Evolutionary conservation across 202 grass and related monocot genomes (phyloP).

Genomic region (Schoenoplectus triqueter): DNA sequence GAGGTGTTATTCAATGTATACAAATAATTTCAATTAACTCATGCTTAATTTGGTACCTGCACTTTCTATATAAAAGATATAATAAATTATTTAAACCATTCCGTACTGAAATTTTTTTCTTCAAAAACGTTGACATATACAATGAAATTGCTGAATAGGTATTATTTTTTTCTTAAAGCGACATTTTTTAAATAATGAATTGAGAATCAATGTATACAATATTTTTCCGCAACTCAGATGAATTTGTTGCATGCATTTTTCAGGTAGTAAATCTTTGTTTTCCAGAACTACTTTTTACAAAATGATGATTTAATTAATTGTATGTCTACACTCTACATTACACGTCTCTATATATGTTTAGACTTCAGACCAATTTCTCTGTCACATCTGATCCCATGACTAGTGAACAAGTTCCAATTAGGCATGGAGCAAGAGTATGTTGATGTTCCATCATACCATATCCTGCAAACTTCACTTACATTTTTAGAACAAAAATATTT

Average conservation of each 20-base stretch:
- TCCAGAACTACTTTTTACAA: neutral
- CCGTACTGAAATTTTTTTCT: neutral
- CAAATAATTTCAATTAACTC: neutral
- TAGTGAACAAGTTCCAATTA: conserved; percentile 3
- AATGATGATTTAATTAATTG: too few species aligned
- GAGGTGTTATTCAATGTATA: neutral
- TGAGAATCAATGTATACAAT: neutral
- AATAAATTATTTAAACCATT: neutral
- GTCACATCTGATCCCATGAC: neutral
- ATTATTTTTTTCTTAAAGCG: too few species aligned
- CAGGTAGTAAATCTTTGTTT: neutral
- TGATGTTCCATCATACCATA: neutral
- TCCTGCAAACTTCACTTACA: neutral
- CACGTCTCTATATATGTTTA: neutral
- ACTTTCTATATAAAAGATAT: neutral
- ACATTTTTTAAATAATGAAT: neutral
- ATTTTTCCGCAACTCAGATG: neutral
- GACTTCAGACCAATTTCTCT: neutral
- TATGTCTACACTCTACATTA: neutral
- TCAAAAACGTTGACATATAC: neutral
- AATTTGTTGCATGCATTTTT: neutral
- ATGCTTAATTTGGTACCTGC: neutral
- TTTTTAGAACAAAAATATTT: neutral
- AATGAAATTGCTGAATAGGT: neutral
- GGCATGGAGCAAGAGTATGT: neutral